Base-by-base conservation (phyloP, 202 grass and related monocot genomes). In the Brachypodium distachyon region DNA sequence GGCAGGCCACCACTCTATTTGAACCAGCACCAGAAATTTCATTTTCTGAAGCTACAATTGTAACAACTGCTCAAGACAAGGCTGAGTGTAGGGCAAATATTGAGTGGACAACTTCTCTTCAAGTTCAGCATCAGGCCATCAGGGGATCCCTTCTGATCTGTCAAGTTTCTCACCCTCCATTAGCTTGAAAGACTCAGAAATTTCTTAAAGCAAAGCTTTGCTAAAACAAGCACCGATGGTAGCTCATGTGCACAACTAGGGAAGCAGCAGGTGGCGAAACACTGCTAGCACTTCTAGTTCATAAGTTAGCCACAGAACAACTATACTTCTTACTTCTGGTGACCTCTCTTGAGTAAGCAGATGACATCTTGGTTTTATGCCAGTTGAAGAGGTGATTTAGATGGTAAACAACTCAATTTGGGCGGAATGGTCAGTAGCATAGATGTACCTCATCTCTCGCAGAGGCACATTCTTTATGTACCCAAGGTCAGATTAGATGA, bases 311-410 rank as follows among this genome's bases (percentile, higher is more conserved):
- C 81, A 58, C 61, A 23, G 38, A 77, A 78, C 61, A 88, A 75
- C 71, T 79, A 88, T 54, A 66, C 78, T 77, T 91, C 95, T 49
- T 94, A 98, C 47, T 95, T 98, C 50, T 77, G 85, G 60, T 83
- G 95, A 59, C 95, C 91, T 67, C 91, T 97, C 77, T 79, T 98
- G 70, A 88, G 91, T 74, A 94, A 95, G 76, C 83, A 92, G 73
- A 89, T 95, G 82, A 88, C 87, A 76, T 92, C 87, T 72, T 95
- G 87, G 89, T 84, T 90, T 69, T 72, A 90, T 71, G 82, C 82
- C 37, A 90, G 82, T 82, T 66, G 61, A 34, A 76, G 77, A 88
- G 86, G 74, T 71, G 87, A 77, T 87, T 62, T 89, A 73, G 78
- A 85, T 73, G 87, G 89, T 31, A 81, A 73, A 50, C 80, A 95